Evolutionary conservation across 352 stramenopile species (phyloP), one percentile per base, ranked within the genome.

Genomic region (Phytophthora sansomeana): DNA sequence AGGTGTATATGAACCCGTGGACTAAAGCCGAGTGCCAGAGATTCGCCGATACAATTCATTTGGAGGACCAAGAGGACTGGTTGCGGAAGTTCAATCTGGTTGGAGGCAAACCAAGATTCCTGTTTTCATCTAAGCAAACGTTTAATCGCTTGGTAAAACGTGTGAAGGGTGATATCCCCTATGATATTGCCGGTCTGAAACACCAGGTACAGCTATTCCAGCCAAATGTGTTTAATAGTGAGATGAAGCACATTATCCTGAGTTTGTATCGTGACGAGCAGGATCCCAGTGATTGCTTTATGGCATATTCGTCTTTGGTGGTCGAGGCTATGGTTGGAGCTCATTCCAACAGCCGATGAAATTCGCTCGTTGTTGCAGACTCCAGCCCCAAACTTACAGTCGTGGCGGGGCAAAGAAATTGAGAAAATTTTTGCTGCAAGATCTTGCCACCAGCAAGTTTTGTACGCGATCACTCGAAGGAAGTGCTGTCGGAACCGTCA

Each of bases 1-100:
- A 56, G 26, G 53, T 76, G 38, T 69, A n/a, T n/a, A n/a, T n/a
- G n/a, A n/a, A n/a, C n/a, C n/a, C n/a, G n/a, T n/a, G n/a, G n/a
- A n/a, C n/a, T 17, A 72, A 47, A 61, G 32, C 0, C 6, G 68
- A 75, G 57, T 69, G 68, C 19, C 36, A 59, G 21, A 26, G 14
- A 2, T 58, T 72, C 28, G 67, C 50, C 42, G 43, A 72, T 9
- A 16, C 32, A 19, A 63, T 67, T 48, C 6, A 55, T 5, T 48
- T 42, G 38, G 35, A 63, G 10, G 49, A 63, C 13, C n/a, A n/a
- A n/a, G n/a, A n/a, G n/a, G n/a, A n/a, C n/a, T n/a, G n/a, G n/a
- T n/a, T n/a, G n/a, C n/a, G n/a, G n/a, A n/a, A n/a, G n/a, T n/a
- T n/a, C n/a, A n/a, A n/a, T n/a, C n/a, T n/a, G n/a, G n/a, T n/a